phyloP scores from a whole-genome alignment of 164 flowering plant species.

The Piper betle region DNA sequence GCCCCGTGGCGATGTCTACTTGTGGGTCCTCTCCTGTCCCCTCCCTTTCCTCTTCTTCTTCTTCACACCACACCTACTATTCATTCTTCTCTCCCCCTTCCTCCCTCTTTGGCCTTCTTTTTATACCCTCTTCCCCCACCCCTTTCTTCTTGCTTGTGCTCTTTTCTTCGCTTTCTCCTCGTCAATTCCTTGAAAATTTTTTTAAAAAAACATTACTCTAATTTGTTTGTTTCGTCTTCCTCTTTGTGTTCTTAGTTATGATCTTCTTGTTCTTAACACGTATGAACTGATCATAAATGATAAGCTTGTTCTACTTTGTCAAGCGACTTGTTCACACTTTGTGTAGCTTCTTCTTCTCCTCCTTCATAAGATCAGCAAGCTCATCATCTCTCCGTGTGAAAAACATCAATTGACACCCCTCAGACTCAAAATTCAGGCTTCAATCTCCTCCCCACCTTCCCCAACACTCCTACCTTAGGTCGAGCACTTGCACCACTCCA shows the following conservation, averaged over 20 bases:
- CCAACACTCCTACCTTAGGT: not conserved
- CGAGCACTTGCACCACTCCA: not conserved
- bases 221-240: not conserved
- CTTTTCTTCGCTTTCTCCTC: not conserved
- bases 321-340: not conserved
- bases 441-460: not conserved
- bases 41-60: not conserved
- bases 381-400: not conserved
- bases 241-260: not conserved
- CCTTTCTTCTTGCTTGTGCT: constrained; percentile 8
- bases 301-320: not conserved
- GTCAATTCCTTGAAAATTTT: not conserved
- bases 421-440: not conserved
- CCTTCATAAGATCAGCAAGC: not conserved
- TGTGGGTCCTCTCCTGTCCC: constrained; percentile 4
- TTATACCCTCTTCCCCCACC: constrained; percentile 8
- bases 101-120: constrained; percentile 1
- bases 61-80: not conserved
- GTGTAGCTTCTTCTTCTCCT: not conserved
- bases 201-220: not conserved
- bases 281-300: not conserved
- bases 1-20: constrained; percentile 7
- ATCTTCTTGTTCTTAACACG: not conserved
- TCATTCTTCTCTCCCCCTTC: not conserved
- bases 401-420: no score